Percentiles rank a stretch among this genome's conserved stretches.
These are phyloP conservation scores for Fomitopsis serialis DNA, from an alignment of 768 basidiomycete species.

Conservation along the genomic window DNA sequence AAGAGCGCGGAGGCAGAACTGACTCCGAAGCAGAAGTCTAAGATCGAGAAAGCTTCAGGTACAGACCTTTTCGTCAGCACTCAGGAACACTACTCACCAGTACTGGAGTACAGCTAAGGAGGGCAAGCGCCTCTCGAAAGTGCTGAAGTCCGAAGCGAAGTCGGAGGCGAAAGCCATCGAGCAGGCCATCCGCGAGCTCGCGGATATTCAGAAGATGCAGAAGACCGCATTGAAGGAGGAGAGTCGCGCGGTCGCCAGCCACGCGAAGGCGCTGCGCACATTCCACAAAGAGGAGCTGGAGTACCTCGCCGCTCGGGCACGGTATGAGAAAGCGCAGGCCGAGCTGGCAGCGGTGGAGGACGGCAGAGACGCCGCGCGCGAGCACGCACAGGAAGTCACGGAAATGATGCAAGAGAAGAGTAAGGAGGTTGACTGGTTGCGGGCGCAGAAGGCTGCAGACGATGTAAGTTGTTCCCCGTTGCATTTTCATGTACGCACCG, in stretches of 20 bases:
- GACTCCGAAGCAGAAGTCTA: conserved; percentile 44
- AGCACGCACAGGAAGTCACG: conserved; percentile 53
- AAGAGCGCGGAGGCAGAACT: conserved; percentile 43
- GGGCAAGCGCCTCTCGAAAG: conserved; percentile 55
- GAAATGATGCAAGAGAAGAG: conserved; percentile 63
- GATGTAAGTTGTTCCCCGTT: conserved; percentile 35
- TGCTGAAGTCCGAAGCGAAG: conserved; percentile 66
- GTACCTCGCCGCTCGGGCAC: conserved; percentile 56
- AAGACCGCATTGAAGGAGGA: conserved; percentile 55
- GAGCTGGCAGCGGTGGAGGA: conserved; percentile 27
- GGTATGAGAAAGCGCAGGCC: conserved; percentile 47
- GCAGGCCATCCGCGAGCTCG: conserved; percentile 59
- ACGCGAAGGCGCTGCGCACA: conserved; percentile 46
- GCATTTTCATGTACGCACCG: too few relatives aligned
- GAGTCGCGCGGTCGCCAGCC: conserved; percentile 14
- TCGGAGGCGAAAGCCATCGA: conserved; percentile 59
- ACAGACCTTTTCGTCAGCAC: conserved; percentile 11
- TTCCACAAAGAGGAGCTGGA: conserved; percentile 62
- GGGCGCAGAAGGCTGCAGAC: conserved; percentile 61
- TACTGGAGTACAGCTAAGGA: conserved; percentile 49
- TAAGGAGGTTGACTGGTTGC: conserved; percentile 65
- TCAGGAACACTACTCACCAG: neutral
- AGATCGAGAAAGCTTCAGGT: conserved; percentile 51
- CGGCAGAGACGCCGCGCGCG: conserved; percentile 41
- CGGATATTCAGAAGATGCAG: conserved; percentile 65